phyloP scores from a whole-genome alignment of 164 flowering plant genomes.

The Litsea cubeba region DNA sequence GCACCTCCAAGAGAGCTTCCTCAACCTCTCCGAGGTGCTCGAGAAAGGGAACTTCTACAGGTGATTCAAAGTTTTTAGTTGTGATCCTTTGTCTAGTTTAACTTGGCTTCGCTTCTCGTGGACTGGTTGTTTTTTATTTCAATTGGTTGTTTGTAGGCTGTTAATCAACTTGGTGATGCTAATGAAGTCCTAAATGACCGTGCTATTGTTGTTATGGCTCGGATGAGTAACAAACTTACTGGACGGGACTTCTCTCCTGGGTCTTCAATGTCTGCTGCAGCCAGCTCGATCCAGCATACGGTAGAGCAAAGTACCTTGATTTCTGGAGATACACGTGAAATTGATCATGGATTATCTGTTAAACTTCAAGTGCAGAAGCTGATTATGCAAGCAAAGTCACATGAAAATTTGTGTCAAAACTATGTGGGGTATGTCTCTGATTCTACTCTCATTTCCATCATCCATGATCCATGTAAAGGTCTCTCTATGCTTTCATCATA shows the following conservation, averaged over 20 bases:
- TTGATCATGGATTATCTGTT: constrained; percentile 86
- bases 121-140: constrained; percentile 1
- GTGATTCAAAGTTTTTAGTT: constrained; percentile 25
- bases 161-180: constrained; percentile 95
- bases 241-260: constrained; percentile 82
- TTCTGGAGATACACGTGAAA: constrained; percentile 76
- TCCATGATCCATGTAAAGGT: background rate
- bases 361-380: constrained; percentile 90
- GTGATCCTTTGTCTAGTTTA: background rate
- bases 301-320: constrained; percentile 57
- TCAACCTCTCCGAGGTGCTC: constrained; percentile 83
- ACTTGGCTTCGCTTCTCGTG: background rate
- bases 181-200: constrained; percentile 94
- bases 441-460: background rate
- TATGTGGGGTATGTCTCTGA: constrained; percentile 82
- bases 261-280: constrained; percentile 32
- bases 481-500: constrained; percentile 1
- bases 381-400: constrained; percentile 81
- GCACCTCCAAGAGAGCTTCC: constrained; percentile 52
- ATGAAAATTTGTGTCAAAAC: constrained; percentile 93
- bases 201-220: constrained; percentile 94
- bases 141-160: constrained; percentile 55
- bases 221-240: constrained; percentile 96
- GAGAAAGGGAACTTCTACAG: constrained; percentile 95
- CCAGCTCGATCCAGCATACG: constrained; percentile 47